Base-by-base conservation (phyloP, 495 filamentous ascomycete genomes). In the Bacidia gigantensis region DNA sequence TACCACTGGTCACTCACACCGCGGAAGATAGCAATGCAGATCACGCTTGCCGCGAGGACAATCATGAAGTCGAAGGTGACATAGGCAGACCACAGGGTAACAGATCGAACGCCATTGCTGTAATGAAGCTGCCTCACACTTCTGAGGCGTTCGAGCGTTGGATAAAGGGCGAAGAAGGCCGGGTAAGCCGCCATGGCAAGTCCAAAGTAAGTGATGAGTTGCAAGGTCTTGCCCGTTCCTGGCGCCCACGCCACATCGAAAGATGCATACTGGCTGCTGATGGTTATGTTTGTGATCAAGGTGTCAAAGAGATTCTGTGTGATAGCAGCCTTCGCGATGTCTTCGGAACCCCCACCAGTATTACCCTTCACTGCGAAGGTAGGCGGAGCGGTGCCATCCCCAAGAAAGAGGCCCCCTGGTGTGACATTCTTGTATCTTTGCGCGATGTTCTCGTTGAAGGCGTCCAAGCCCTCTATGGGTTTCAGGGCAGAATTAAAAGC, bases 71-170 rank as follows among this genome's bases (percentile, higher is more conserved):
- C 88, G 58, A 93, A 93, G 0, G 64, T 54, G 2, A 81, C 69
- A 64, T 95, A 89, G 10, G 88, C 86, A 2, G 83, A 65, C 84
- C 86, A 92, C 10, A 92, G 68, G 2, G 83, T 83, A 1, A 86
- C 58, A 0, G 76, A 74, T 32, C 81, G 71, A 11, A 87, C 85
- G 23, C 59, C 86, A 60, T 90, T 93, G 45, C 84, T 88, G 66
- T 90, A 95, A 59, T 95, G 83, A 41, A 95, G 68, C 12, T 84
- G 83, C 26, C 89, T 73, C 26, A 95, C 83, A 49, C 87, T 82
- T 9, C 81, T 66, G 11, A 86, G 69, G 11, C 88, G 74, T 63
- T 95, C 88, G 3, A 83, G 62, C 2, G 86, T 92, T 22, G 86
- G 85, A 65, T 95, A 95, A 17, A 95, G 72, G 1, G 83, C 79